These are phyloP conservation scores for Aspergillus fructus DNA, from an alignment of 2,329 filamentous ascomycete species.

Conservation along the genomic window DNA sequence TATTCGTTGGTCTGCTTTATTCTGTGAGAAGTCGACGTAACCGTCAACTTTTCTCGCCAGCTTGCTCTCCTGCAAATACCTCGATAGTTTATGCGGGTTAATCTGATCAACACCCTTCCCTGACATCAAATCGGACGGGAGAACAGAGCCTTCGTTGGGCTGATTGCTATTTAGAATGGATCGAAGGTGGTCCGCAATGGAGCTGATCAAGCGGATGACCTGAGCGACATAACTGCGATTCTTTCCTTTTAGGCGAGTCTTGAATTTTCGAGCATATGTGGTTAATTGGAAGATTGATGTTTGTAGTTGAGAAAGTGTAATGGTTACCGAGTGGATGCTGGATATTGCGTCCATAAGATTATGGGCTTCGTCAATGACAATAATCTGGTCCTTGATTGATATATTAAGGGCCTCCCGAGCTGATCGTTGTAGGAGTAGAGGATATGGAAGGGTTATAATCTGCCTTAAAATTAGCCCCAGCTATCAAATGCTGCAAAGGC, in stretches of 20 bases:
- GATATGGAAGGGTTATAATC: conserved; percentile 91
- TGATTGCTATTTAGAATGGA: conserved; percentile 43
- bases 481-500: background rate
- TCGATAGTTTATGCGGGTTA: conserved; percentile 83
- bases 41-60: conserved; percentile 92
- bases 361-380: conserved; percentile 97
- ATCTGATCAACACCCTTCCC: conserved; percentile 92
- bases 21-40: conserved; percentile 67
- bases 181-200: conserved; percentile 69
- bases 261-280: conserved; percentile 81
- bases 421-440: conserved; percentile 79
- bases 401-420: conserved; percentile 85
- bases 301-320: conserved; percentile 71
- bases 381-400: conserved; percentile 79
- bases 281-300: conserved; percentile 73
- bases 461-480: conserved; percentile 28
- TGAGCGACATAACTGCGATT: conserved; percentile 91
- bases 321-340: conserved; percentile 76
- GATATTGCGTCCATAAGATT: conserved; percentile 96
- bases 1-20: conserved; percentile 41
- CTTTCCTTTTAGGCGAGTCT: conserved; percentile 82
- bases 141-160: conserved; percentile 64
- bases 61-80: conserved; percentile 88
- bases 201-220: conserved; percentile 78
- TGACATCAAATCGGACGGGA: conserved; percentile 69